Conservation (phyloP, 2,329 filamentous ascomycete species). For the Calcarisporium arbuscula region DNA sequence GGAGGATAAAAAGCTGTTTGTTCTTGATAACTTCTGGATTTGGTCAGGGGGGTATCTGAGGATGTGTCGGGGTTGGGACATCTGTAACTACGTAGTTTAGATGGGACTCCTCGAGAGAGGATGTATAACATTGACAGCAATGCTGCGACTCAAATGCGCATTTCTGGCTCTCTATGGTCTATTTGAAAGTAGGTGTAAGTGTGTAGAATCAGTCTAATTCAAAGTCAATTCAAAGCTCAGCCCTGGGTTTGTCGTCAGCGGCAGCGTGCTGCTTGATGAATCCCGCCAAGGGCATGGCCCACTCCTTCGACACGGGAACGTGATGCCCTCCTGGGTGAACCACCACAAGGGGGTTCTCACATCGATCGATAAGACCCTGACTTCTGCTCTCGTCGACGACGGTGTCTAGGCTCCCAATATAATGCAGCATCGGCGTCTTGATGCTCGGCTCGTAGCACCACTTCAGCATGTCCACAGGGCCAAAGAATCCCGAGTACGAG, state of each 20-base stretch:
- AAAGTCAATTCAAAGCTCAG: constrained; percentile 16
- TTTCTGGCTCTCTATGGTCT: constrained; percentile 14
- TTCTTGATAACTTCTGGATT: no score
- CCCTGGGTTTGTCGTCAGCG: constrained; percentile 16
- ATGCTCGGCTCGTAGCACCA: constrained; percentile 69
- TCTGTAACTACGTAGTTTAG: constrained; percentile 30
- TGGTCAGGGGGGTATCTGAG: no score
- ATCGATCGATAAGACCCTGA: constrained; percentile 59
- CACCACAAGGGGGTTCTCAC: constrained; percentile 45
- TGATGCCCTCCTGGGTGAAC: constrained; percentile 88
- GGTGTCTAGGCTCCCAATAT: constrained; percentile 76
- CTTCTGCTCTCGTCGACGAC: constrained; percentile 77
- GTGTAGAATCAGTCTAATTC: background rate
- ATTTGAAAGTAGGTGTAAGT: constrained; percentile 9
- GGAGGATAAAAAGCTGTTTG: constrained; percentile 12
- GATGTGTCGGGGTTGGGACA: constrained; percentile 15
- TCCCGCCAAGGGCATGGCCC: constrained; percentile 66
- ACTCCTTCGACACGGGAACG: constrained; percentile 76
- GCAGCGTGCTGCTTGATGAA: constrained; percentile 52
- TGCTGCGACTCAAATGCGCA: constrained; percentile 17
- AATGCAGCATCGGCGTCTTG: constrained; percentile 71
- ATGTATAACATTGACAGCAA: constrained; percentile 21
- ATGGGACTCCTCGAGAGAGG: constrained; percentile 24
- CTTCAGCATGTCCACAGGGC: constrained; percentile 52
- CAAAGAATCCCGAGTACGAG: constrained; percentile 71